These are phyloP conservation scores for Nothophytophthora sp. DNA, from an alignment of 352 stramenopile species.

Conservation along the genomic window DNA sequence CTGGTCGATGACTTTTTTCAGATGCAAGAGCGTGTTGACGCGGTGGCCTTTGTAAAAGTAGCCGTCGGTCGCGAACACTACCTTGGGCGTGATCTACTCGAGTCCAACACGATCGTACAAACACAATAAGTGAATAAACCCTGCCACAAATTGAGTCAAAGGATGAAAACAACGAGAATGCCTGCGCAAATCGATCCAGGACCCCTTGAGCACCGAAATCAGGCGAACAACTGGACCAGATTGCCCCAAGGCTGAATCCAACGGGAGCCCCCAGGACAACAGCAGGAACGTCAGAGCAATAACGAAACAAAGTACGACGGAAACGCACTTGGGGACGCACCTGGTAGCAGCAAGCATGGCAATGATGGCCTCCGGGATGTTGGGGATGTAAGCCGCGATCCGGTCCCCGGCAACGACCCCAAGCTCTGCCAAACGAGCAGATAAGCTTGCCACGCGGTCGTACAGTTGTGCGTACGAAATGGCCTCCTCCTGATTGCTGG, in stretches of 20 bases:
- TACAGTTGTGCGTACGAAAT: slow-evolving; percentile 77
- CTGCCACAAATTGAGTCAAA: too few species aligned
- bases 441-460: slow-evolving; percentile 47
- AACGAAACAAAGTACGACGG: too few species aligned
- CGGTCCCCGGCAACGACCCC: slow-evolving; percentile 58
- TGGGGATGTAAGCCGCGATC: slow-evolving; percentile 70
- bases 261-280: neutral
- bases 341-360: slow-evolving; percentile 76
- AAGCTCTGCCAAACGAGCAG: slow-evolving; percentile 41
- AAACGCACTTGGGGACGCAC: too few species aligned
- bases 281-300: too few species aligned
- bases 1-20: slow-evolving; percentile 61
- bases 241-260: slow-evolving; percentile 41
- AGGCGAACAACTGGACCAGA: slow-evolving; percentile 84
- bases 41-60: slow-evolving; percentile 83
- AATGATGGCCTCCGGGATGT: slow-evolving; percentile 70
- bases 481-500: slow-evolving; percentile 48
- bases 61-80: slow-evolving; percentile 72
- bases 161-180: slow-evolving; percentile 1
- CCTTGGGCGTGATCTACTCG: slow-evolving; percentile 63
- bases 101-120: neutral
- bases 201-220: slow-evolving; percentile 87
- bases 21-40: slow-evolving; percentile 59
- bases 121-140: neutral
- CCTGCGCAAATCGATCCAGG: slow-evolving; percentile 79